phyloP scores from a whole-genome alignment of 495 filamentous ascomycete genomes.

The Margaritispora aquatica region DNA sequence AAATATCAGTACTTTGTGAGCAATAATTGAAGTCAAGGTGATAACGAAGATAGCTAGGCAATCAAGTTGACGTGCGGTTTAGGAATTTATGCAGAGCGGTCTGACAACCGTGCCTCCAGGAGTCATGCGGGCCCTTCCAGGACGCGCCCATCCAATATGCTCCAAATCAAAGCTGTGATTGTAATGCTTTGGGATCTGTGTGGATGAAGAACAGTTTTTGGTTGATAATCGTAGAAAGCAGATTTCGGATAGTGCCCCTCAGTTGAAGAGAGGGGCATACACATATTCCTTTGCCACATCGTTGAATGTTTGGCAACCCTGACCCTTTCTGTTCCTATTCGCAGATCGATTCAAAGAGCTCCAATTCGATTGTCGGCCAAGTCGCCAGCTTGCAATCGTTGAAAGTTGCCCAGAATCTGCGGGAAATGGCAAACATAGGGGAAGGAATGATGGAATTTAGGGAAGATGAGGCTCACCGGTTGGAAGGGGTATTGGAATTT shows the following conservation, averaged over 20 bases:
- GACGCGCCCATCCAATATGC: not conserved
- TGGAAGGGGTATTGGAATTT: constrained; percentile 3
- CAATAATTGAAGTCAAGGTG: not conserved
- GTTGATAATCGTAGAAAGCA: not conserved
- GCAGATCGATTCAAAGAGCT: not conserved
- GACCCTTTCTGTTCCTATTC: not conserved
- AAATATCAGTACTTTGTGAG: constrained; percentile 1
- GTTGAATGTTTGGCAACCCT: not conserved
- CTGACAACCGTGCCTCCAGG: not conserved
- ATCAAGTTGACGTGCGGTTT: not conserved
- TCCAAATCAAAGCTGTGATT: not conserved
- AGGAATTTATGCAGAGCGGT: not conserved
- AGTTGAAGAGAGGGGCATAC: not conserved
- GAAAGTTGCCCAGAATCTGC: not conserved
- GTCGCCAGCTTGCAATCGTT: not conserved
- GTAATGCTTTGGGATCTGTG: not conserved
- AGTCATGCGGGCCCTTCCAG: not conserved
- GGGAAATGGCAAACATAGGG: constrained; percentile 1
- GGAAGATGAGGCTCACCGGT: constrained; percentile 13
- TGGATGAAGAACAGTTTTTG: not conserved
- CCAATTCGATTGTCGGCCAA: not conserved
- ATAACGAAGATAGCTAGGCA: not conserved
- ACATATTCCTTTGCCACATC: not conserved
- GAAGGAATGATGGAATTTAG: constrained; percentile 22
- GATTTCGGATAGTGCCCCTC: constrained; percentile 6